Percentiles rank a stretch among this genome's conserved stretches.
Conservation (phyloP, 1,139 yeast species). For the Diutina pseudorugosa region DNA sequence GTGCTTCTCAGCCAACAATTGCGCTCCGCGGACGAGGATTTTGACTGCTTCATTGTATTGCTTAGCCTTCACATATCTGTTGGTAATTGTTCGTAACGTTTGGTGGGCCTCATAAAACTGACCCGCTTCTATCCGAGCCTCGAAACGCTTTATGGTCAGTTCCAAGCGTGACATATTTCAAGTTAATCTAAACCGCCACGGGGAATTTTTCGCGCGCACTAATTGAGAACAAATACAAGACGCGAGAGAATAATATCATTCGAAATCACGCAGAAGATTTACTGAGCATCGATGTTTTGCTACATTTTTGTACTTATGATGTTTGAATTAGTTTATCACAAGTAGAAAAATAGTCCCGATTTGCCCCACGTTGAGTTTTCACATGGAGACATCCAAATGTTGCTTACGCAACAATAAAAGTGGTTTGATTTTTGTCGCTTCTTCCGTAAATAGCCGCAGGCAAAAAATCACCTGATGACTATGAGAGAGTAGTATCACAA, state of each 20-base stretch:
- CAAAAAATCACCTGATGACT: not conserved
- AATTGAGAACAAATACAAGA: too few relatives aligned
- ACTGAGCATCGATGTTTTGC: too few relatives aligned
- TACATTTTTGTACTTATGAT: too few relatives aligned
- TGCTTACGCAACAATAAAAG: not conserved
- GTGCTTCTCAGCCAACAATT: constrained; percentile 51
- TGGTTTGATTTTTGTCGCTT: not conserved
- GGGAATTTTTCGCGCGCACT: not conserved
- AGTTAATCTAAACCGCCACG: not conserved
- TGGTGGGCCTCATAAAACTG: constrained; percentile 93
- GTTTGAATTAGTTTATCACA: too few relatives aligned
- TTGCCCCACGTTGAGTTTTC: too few relatives aligned
- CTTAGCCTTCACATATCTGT: constrained; percentile 62
- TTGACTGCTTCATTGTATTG: constrained; percentile 64
- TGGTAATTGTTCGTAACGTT: constrained; percentile 77
- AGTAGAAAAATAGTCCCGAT: too few relatives aligned
- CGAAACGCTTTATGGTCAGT: constrained; percentile 53
- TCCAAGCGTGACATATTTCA: constrained; percentile 8
- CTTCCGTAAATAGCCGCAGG: not conserved
- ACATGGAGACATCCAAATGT: not conserved
- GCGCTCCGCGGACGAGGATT: constrained; percentile 57
- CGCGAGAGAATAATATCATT: too few relatives aligned
- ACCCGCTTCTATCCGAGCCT: constrained; percentile 56
- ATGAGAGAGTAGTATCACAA: too few relatives aligned
- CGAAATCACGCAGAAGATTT: too few relatives aligned